Conservation (phyloP, 2,329 filamentous ascomycete species). For the Lecanicillium sp. region DNA sequence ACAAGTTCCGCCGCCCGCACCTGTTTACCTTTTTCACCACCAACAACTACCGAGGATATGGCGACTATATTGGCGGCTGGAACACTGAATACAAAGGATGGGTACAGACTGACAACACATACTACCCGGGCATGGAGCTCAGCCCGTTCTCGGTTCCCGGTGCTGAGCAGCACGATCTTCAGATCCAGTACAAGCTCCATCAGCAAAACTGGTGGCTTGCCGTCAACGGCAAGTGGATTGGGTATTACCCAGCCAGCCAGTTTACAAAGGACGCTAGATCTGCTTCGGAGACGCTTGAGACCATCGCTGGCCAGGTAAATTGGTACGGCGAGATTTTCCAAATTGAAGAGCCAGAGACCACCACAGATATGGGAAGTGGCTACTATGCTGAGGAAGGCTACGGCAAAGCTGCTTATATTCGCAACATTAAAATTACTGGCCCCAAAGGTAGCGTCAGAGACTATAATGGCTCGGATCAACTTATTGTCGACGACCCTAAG, state of each 20-base stretch:
- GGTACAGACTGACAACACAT: constrained; percentile 7
- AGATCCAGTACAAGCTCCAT: constrained; percentile 4
- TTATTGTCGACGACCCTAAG: constrained; percentile 7
- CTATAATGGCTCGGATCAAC: constrained; percentile 7
- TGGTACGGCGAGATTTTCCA: constrained; percentile 11
- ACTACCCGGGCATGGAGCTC: constrained; percentile 10
- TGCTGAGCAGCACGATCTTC: constrained; percentile 6
- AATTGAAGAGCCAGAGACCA: constrained; percentile 5
- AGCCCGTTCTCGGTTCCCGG: constrained; percentile 4
- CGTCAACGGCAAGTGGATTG: constrained; percentile 7
- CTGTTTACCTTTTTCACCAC: constrained; percentile 9
- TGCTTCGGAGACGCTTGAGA: constrained; percentile 5
- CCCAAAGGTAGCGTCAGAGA: background rate
- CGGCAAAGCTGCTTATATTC: constrained; percentile 9
- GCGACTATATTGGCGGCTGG: constrained; percentile 8
- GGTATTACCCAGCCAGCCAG: constrained; percentile 8
- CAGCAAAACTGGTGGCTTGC: constrained; percentile 9
- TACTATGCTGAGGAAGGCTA: constrained; percentile 6
- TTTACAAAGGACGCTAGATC: constrained; percentile 5
- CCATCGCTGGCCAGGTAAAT: constrained; percentile 3
- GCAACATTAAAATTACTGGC: constrained; percentile 5
- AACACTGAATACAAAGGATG: constrained; percentile 10
- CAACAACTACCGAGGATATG: constrained; percentile 6
- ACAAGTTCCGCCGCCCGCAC: constrained; percentile 4
- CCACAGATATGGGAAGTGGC: constrained; percentile 11